Base-by-base conservation (phyloP, 352 stramenopile genomes). In the Phytophthora citricola region DNA sequence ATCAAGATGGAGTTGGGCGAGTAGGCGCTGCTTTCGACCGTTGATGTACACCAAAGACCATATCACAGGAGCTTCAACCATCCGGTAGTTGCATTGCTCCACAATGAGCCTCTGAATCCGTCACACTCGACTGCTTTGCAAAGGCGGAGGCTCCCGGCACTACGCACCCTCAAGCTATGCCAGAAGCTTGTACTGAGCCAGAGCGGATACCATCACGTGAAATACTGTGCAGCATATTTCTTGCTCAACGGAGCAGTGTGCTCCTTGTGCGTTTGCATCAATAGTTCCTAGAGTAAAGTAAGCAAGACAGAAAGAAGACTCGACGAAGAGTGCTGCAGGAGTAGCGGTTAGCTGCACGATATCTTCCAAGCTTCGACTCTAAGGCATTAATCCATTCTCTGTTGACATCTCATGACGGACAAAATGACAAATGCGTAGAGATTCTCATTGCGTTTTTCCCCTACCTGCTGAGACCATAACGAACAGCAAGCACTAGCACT, bases 1-100 rank as follows among this genome's bases (percentile, higher is more conserved):
- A 76, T 95, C 39, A 89, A 89, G 52, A 95, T 95, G 87, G 87
- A 95, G 63, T 58, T 93, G 43, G 81, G 79, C 41, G 85, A 93
- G 50, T 90, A 70, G 24, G 20, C 32, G n/a, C 22, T 54, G 22
- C 40, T 14, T n/a, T 66, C 41, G 36, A 20, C 10, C n/a, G 26
- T 24, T 32, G 24, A 68, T 58, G 32, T 41, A 34, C 38, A 50
- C 26, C 39, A 20, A 61, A 58, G 48, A 31, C 43, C 36, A 24
- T 34, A 34, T 29, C 31, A 31, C 34, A 46, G 45, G 61, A 69
- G 46, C 48, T 56, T 47, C 45, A 73, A 66, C 49, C 46, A 63
- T 66, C 41, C 57, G 57, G 60, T 24, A 71, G 66, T 73, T 74
- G 61, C 49, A 56, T 60, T 56, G 46, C 49, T 63, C 46, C 47